phyloP scores from a whole-genome alignment of 495 filamentous ascomycete genomes.

The Daldinia concentrica region DNA sequence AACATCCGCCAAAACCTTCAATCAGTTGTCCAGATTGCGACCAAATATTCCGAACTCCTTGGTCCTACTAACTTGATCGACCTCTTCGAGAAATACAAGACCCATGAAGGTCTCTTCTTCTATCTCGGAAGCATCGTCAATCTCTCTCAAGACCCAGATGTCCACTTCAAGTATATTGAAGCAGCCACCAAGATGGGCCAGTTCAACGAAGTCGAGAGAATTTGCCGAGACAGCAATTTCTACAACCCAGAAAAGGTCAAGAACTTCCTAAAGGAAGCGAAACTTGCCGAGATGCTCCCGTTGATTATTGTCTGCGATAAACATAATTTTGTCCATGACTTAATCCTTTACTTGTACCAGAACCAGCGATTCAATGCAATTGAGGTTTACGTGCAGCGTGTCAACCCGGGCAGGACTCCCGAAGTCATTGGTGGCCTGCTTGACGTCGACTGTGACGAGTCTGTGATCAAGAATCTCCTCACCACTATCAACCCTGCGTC shows the following conservation, averaged over 20 bases:
- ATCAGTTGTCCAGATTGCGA: constrained; percentile 91
- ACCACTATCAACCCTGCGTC: constrained; percentile 82
- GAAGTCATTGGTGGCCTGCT: constrained; percentile 95
- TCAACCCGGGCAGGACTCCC: constrained; percentile 93
- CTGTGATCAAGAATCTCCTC: constrained; percentile 93
- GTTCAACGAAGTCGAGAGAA: constrained; percentile 93
- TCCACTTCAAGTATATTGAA: constrained; percentile 99
- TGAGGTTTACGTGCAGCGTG: constrained; percentile 98
- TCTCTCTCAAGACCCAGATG: constrained; percentile 91
- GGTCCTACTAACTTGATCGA: constrained; percentile 89
- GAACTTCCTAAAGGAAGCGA: constrained; percentile 99
- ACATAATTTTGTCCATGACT: constrained; percentile 97
- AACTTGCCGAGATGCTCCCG: constrained; percentile 89
- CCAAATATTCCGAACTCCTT: constrained; percentile 97
- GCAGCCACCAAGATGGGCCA: constrained; percentile 92
- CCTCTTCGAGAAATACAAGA: constrained; percentile 96
- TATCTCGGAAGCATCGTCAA: constrained; percentile 99
- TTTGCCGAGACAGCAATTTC: constrained; percentile 91
- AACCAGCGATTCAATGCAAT: constrained; percentile 99
- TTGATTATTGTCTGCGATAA: constrained; percentile 99
- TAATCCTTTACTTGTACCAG: constrained; percentile 97
- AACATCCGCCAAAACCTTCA: constrained; percentile 98
- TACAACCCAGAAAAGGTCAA: constrained; percentile 98
- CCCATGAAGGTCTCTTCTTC: constrained; percentile 95
- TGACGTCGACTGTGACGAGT: constrained; percentile 97